A percentile compares a stretch with the other conserved stretches of the same genome.
Conservation (phyloP, 345 rosid genomes). For the Dipteronia sinensis region DNA sequence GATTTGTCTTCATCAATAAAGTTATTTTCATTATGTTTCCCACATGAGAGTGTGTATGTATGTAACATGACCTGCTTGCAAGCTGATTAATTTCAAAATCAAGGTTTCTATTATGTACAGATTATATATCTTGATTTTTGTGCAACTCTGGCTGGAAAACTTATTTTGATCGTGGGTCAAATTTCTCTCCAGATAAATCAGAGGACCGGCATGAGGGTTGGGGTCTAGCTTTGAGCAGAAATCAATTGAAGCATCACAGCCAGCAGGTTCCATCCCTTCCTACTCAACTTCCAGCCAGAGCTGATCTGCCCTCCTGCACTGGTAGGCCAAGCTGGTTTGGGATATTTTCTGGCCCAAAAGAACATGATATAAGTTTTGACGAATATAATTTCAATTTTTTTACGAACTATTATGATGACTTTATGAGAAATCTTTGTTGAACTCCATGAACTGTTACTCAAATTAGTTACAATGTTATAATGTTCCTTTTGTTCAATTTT, state of each 20-base stretch:
- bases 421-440: background rate
- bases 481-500: background rate
- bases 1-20: background rate
- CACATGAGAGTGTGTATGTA: background rate
- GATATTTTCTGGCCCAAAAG: background rate
- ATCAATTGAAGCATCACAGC: slow-evolving; percentile 50
- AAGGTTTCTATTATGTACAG: background rate
- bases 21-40: background rate
- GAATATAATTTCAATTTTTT: background rate
- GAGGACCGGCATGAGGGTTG: slow-evolving; percentile 57
- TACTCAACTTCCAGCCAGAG: slow-evolving; percentile 81
- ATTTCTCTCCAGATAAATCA: slow-evolving; percentile 48
- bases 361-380: background rate
- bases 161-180: slow-evolving; percentile 14
- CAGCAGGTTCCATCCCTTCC: slow-evolving; percentile 66
- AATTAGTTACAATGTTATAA: background rate
- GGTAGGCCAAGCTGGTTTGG: slow-evolving; percentile 38
- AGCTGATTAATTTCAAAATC: background rate
- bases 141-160: background rate
- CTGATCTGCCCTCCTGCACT: slow-evolving; percentile 90
- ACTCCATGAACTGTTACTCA: background rate
- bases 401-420: background rate
- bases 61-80: background rate
- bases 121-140: slow-evolving; percentile 13
- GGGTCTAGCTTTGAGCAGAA: slow-evolving; percentile 49